Percentiles rank a stretch among this genome's conserved stretches.
phyloP scores from a whole-genome alignment of 805 yeast species.

The Cyberlindnera xylosilytica region DNA sequence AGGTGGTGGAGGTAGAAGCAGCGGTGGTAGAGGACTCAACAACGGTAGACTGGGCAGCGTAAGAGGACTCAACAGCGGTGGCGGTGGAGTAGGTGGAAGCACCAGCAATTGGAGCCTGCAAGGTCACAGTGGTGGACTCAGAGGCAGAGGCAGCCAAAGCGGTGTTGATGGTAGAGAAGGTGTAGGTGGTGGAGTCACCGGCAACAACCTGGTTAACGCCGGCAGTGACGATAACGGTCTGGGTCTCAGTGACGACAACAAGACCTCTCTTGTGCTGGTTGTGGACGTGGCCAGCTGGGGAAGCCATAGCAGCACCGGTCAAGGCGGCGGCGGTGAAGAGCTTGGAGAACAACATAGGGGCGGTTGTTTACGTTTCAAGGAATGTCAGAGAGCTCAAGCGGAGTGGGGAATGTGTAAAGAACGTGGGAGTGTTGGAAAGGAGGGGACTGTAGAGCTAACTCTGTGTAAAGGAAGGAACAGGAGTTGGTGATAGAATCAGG shows the following conservation, averaged over 20 bases:
- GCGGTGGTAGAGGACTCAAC: conserved; percentile 24
- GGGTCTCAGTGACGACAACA: conserved; percentile 46
- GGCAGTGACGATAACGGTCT: conserved; percentile 48
- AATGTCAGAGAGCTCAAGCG: conserved; percentile 9
- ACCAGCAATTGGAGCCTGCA: conserved; percentile 29
- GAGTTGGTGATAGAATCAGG: conserved; percentile 20
- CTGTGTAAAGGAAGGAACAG: conserved; percentile 34
- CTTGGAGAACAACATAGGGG: conserved; percentile 47
- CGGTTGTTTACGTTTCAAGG: conserved; percentile 5
- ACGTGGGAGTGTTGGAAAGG: conserved; percentile 5
- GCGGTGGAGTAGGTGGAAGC: conserved; percentile 28
- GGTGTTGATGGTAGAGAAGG: conserved; percentile 26
- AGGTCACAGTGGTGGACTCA: conserved; percentile 24
- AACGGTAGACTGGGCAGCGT: conserved; percentile 18
- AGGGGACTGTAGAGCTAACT: conserved; percentile 12
- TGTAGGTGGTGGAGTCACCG: conserved; percentile 26
- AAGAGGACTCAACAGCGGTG: conserved; percentile 24
- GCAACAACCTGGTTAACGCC: conserved; percentile 35
- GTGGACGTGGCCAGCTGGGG: conserved; percentile 57
- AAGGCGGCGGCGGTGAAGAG: conserved; percentile 34
- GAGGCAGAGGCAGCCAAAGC: conserved; percentile 28
- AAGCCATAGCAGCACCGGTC: conserved; percentile 42
- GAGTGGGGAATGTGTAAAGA: conserved; percentile 6
- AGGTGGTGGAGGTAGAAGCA: conserved; percentile 27
- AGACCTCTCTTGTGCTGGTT: conserved; percentile 55